These are phyloP conservation scores for Nissolia schottii DNA, from an alignment of 306 rosid species.

Conservation along the genomic window DNA sequence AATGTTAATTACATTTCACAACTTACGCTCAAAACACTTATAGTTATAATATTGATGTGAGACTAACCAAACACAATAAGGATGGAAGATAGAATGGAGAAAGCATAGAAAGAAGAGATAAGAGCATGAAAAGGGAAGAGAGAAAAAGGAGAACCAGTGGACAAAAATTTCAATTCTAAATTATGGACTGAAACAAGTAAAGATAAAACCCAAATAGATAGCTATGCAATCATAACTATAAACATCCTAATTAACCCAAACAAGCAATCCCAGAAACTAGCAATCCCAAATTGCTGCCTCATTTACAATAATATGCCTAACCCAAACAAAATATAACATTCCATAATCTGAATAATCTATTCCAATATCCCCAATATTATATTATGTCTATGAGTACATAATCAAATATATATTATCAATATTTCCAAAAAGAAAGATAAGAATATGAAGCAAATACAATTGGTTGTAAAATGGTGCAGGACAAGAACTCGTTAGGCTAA, in stretches of 20 bases:
- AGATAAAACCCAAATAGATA: not conserved
- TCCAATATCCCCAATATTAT: not conserved
- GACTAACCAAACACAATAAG: not conserved
- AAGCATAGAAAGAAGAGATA: not conserved
- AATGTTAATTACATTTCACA: not conserved
- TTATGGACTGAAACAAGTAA: not conserved
- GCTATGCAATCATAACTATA: constrained; percentile 1
- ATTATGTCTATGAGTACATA: not conserved
- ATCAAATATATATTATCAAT: not conserved
- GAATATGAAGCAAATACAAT: constrained; percentile 4
- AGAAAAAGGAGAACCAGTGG: not conserved
- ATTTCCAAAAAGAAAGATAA: not conserved
- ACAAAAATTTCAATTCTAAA: not conserved
- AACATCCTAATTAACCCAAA: not conserved
- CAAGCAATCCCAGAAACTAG: not conserved
- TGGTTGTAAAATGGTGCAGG: not conserved
- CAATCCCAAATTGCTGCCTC: not conserved
- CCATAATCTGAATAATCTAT: not conserved
- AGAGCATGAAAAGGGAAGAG: not conserved
- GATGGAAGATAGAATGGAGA: not conserved
- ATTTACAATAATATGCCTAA: not conserved
- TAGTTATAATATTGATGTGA: not conserved
- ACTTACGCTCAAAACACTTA: not conserved
- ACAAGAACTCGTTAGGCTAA: not conserved
- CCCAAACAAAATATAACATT: not conserved